phyloP scores from a whole-genome alignment of 2,329 filamentous ascomycete species.

The Furcasterigmium sp. region DNA sequence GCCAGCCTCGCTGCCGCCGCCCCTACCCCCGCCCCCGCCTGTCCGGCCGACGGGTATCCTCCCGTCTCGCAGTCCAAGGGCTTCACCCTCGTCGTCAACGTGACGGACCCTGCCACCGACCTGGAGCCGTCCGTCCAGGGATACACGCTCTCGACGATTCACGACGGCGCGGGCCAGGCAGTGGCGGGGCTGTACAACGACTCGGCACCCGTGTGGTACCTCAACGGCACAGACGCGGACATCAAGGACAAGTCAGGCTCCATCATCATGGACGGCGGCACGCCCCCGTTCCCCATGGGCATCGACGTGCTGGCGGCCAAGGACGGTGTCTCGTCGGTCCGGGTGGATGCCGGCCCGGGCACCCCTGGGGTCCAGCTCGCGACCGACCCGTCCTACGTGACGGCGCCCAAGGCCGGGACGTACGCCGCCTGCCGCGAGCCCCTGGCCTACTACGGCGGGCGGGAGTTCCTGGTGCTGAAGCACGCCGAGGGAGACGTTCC shows the following conservation, averaged over 20 bases:
- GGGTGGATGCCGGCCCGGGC: slow-evolving; percentile 27
- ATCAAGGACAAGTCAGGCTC: slow-evolving; percentile 22
- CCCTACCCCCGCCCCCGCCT: slow-evolving; percentile 2
- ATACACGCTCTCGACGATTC: slow-evolving; percentile 32
- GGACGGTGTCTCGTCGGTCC: slow-evolving; percentile 21
- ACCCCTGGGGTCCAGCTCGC: slow-evolving; percentile 27
- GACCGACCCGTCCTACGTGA: slow-evolving; percentile 23
- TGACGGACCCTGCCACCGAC: slow-evolving; percentile 32
- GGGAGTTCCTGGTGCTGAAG: slow-evolving; percentile 31
- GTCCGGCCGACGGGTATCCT: too few relatives aligned
- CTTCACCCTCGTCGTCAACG: slow-evolving; percentile 39
- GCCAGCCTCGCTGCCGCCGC: slow-evolving; percentile 15
- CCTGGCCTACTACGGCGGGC: slow-evolving; percentile 33
- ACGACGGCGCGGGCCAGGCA: slow-evolving; percentile 34
- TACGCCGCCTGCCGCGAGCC: slow-evolving; percentile 37
- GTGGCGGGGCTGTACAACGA: slow-evolving; percentile 27
- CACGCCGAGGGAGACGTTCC: slow-evolving; percentile 21
- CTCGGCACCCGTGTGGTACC: slow-evolving; percentile 35
- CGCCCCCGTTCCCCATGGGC: slow-evolving; percentile 30
- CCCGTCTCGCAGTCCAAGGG: slow-evolving; percentile 18
- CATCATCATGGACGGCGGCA: slow-evolving; percentile 34
- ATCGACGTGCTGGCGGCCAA: slow-evolving; percentile 23
- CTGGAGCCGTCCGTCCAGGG: slow-evolving; percentile 35
- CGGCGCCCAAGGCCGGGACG: slow-evolving; percentile 15
- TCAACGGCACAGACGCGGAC: slow-evolving; percentile 39